Evolutionary conservation across 2,329 filamentous ascomycete species (phyloP).

Genomic region (Xylaria sp.): DNA sequence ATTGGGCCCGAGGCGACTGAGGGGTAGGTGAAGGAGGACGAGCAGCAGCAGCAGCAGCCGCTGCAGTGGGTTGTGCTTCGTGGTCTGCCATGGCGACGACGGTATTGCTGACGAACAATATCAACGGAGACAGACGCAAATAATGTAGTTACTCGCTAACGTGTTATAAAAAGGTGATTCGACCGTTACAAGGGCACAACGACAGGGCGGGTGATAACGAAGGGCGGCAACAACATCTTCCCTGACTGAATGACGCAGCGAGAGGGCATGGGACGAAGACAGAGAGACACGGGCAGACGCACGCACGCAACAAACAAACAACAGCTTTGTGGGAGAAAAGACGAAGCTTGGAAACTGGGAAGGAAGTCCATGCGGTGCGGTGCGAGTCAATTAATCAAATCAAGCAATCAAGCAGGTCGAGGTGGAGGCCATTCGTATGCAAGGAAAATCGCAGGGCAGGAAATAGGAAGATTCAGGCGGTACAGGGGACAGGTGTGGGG

Average conservation of each 20-base stretch:
- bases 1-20: neutral
- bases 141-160: conserved; percentile 3
- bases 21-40: neutral
- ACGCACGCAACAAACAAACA: neutral
- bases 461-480: too few species aligned
- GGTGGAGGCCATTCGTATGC: neutral
- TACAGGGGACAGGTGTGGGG: too few species aligned
- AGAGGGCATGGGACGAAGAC: neutral
- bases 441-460: neutral
- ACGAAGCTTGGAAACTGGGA: neutral
- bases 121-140: neutral
- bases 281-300: too few species aligned
- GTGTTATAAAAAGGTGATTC: neutral
- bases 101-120: conserved; percentile 1
- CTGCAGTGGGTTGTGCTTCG: conserved; percentile 3
- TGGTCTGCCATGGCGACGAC: conserved; percentile 17
- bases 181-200: too few species aligned
- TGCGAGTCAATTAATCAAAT: too few species aligned
- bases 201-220: neutral
- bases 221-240: neutral
- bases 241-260: neutral
- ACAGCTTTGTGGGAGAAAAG: too few species aligned
- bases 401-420: too few species aligned
- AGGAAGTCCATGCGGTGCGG: neutral
- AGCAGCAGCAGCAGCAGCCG: conserved; percentile 4